phyloP scores from a whole-genome alignment of 2,329 filamentous ascomycete species.

The Ilyonectria destructans region DNA sequence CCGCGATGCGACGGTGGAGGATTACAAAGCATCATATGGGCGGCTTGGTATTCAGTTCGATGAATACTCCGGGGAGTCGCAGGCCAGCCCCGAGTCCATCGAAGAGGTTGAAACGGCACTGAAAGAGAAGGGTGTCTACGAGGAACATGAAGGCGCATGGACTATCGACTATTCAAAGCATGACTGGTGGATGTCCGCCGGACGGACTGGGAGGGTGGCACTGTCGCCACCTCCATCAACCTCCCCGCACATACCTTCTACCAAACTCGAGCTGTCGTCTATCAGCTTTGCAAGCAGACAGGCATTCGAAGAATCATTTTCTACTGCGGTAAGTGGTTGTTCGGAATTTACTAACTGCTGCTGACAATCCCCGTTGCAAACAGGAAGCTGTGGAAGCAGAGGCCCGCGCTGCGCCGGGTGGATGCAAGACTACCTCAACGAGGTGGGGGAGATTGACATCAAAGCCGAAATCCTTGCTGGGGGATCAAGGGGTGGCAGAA shows the following conservation, averaged over 20 bases:
- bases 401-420: conserved; percentile 69
- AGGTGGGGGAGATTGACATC: conserved; percentile 61
- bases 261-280: conserved; percentile 63
- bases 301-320: conserved; percentile 67
- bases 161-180: conserved; percentile 81
- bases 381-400: conserved; percentile 67
- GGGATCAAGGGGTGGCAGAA: conserved; percentile 72
- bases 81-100: conserved; percentile 68
- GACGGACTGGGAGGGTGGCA: conserved; percentile 72
- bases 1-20: conserved; percentile 68
- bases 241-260: conserved; percentile 71
- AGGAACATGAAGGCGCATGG: conserved; percentile 77
- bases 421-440: conserved; percentile 71
- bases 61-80: conserved; percentile 78
- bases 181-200: conserved; percentile 73
- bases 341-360: background rate
- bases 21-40: conserved; percentile 69
- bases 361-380: background rate
- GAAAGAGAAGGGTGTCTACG: conserved; percentile 73
- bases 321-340: conserved; percentile 65
- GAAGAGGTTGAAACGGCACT: conserved; percentile 72
- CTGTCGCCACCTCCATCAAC: conserved; percentile 72
- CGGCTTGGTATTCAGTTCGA: conserved; percentile 72
- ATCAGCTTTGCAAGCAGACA: conserved; percentile 67
- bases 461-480: conserved; percentile 66